Base-by-base conservation (phyloP, 1,139 yeast genomes). In the Yamadazyma atmosphaerica region DNA sequence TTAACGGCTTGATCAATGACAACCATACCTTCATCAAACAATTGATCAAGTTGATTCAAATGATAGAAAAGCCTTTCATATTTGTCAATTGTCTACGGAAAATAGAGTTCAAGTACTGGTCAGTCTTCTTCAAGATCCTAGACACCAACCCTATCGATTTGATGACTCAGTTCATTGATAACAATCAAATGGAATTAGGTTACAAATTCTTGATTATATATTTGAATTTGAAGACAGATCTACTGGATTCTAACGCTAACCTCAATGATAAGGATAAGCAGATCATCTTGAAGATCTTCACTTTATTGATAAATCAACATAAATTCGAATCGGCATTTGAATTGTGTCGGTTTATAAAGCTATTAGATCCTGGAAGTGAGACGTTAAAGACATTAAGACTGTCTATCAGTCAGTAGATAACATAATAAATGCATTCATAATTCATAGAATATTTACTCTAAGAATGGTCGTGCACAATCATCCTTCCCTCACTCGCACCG, bases 261-360 rank as follows among this genome's bases (percentile, higher is more conserved):
- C 51, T 71, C 13, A 62, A 61, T 43, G 42, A 46, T 3, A 50
- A 55, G 11, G 77, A 72, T 40, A 58, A 60, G 31, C 45, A 46
- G 9, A 61, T 70, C 31, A 68, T 72, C 9, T 39, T 65, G 15
- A 52, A 60, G 34, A 68, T 72, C 6, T 61, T 71, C 27, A 54
- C 50, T 28, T 58, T 68, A 63, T 52, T 72, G 14, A 65, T 56
- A 28, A 46, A 47, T 10, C 55, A 63, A 6, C 49, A 56, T 25
- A 60, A 59, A 41, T 72, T 74, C 74, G 74, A 70, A 37, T 67
- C 72, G 65, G 68, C 74, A 40, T 68, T 66, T 49, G 77, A 72
- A 43, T 56, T 72, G 28, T 71, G 77, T 48, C 59, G 77, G 22
- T 72, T 69, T 43, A 60, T 71, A 31, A 71, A 71, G 46, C 46